Base-by-base conservation (phyloP, 257 asterid species). In the Scutellaria galericulata region DNA sequence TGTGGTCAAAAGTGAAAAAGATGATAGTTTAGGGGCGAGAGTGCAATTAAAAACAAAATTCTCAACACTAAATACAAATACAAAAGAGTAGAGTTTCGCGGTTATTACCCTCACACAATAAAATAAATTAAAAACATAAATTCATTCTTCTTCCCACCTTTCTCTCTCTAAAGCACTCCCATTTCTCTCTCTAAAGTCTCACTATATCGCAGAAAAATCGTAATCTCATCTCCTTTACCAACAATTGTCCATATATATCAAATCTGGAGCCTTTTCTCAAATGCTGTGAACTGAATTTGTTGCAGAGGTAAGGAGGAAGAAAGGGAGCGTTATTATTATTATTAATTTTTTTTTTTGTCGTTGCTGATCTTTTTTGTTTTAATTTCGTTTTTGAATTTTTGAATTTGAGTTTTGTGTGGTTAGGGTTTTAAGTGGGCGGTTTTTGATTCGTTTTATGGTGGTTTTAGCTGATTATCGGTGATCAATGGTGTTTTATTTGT, bases 1-100 rank as follows among this genome's bases (percentile, higher is more conserved):
- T 41, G 66, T 5, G 76, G 66, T 4, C 1, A 2, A 73, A 67
- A 15, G 45, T 13, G 12, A 1, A 42, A 2, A 9, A 13, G 0
- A 6, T 0, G 13, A 59, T 13, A 68, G 8, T 71, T 44, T 0
- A 74, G 62, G 80, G 80, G n/a, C 80, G 48, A 27, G 1, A 22
- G 1, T 65, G 78, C 20, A 77, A 73, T 31, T 31, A 31, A 60
- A 70, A 55, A 57, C 77, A 77, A 71, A 54, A 13, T 63, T 64
- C 53, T 14, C 2, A 66, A 37, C 37, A 39, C 37, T 46, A 71
- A 68, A 71, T 71, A 78, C 71, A 75, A 76, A 81, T 78, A 74
- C 77, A 48, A 78, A 78, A 76, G 82, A 75, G 47, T 64, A 59
- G 84, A 52, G 80, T 86, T 86, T 86, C 88, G 88, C 90, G 90